Conservation (phyloP, 129 eudicot genomes). For the Arctium lappa region DNA sequence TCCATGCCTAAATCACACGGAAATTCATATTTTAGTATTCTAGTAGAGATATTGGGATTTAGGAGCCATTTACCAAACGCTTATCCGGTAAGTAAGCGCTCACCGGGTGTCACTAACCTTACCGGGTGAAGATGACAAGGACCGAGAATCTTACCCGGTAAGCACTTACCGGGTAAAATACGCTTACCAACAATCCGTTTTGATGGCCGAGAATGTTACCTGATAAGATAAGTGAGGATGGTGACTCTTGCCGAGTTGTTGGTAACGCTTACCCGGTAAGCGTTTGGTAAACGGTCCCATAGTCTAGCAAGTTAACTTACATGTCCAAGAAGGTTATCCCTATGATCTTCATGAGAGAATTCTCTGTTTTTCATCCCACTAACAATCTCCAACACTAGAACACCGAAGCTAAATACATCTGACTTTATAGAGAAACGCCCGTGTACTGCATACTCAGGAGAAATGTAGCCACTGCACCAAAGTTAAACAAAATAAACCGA, state of each 20-base stretch:
- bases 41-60: neutral
- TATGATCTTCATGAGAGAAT: conserved; percentile 17
- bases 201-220: neutral
- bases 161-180: neutral
- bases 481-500: neutral
- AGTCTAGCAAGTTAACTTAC: conserved; percentile 25
- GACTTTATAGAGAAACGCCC: conserved; percentile 31
- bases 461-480: conserved; percentile 25
- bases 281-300: neutral
- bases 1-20: conserved; percentile 24
- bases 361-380: conserved; percentile 34
- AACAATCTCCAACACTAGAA: conserved; percentile 29
- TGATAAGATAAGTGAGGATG: neutral
- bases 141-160: neutral
- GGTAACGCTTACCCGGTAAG: neutral
- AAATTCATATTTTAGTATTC: neutral
- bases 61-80: neutral
- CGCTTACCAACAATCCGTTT: neutral
- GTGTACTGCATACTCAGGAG: conserved; percentile 32
- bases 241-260: no score
- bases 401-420: conserved; percentile 36
- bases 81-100: neutral
- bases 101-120: neutral
- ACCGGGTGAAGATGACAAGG: neutral
- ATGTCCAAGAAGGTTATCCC: conserved; percentile 49